Evolutionary conservation across 768 basidiomycete genomes (phyloP).

Genomic region (Leccinum obscurum): DNA sequence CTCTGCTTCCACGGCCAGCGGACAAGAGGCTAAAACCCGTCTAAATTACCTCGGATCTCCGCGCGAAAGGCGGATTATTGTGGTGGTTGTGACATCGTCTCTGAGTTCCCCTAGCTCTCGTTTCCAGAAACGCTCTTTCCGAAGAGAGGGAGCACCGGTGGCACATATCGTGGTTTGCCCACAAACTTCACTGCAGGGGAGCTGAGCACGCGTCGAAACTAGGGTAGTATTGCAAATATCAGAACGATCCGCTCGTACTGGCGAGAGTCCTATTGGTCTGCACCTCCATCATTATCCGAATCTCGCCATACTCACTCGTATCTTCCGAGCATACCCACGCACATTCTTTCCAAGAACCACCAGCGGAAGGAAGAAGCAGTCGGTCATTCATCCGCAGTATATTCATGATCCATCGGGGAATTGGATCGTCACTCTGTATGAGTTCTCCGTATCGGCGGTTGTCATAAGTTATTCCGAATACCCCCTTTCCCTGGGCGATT

Average conservation of each 20-base stretch:
- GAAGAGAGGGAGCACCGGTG: background rate
- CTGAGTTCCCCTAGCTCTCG: background rate
- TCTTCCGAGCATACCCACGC: background rate
- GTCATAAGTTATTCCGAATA: background rate
- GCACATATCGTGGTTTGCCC: conserved; percentile 4
- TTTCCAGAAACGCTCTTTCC: conserved; percentile 4
- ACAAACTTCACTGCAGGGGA: background rate
- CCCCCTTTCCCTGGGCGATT: background rate
- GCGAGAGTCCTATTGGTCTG: conserved; percentile 11
- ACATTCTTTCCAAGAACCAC: conserved; percentile 5
- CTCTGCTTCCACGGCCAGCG: background rate
- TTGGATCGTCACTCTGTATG: conserved; percentile 1
- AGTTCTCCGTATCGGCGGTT: background rate
- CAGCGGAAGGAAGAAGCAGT: background rate
- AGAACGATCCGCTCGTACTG: conserved; percentile 13
- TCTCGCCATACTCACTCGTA: conserved; percentile 3
- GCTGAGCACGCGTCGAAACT: background rate
- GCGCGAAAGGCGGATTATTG: background rate
- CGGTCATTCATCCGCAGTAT: background rate
- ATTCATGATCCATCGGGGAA: background rate
- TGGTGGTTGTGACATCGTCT: background rate
- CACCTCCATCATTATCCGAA: conserved; percentile 4
- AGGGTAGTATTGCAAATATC: conserved; percentile 8
- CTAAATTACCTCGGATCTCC: conserved; percentile 2
- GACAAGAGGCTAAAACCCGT: background rate